Conservation (phyloP, 2,329 filamentous ascomycete species). For the Paecilomyces fulvus region DNA sequence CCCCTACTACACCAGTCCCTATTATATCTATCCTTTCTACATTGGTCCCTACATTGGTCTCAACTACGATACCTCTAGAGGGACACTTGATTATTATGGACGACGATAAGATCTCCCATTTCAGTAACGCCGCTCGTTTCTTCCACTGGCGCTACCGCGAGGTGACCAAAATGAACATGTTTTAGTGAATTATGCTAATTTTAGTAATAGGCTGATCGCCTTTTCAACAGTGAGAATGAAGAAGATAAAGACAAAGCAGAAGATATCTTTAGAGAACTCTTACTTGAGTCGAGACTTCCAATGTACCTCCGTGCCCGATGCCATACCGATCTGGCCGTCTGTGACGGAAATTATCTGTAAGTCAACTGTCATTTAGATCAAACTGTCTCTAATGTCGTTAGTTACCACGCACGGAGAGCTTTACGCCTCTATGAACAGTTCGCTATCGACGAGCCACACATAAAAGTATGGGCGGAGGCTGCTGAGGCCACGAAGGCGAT, state of each 20-base stretch:
- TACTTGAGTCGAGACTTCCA: background rate
- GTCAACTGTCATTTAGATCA: background rate
- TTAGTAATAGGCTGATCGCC: background rate
- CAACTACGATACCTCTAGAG: no score
- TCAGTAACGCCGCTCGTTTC: no score
- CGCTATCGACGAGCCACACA: background rate
- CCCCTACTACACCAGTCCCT: no score
- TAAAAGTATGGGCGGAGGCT: background rate
- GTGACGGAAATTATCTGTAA: background rate
- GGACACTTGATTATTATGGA: no score
- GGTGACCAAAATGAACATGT: no score
- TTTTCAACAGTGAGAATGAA: background rate
- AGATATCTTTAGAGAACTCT: background rate
- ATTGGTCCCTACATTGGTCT: no score
- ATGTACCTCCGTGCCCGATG: constrained; percentile 1
- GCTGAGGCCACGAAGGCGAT: background rate
- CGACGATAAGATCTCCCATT: no score
- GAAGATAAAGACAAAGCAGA: background rate
- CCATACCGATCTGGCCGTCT: background rate
- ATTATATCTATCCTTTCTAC: no score
- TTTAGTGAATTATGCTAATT: no score
- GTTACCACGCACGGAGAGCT: background rate
- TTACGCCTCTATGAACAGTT: background rate
- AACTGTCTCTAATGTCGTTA: background rate
- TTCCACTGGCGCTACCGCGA: no score